A percentile compares a stretch with the other conserved stretches of the same genome.
These are phyloP conservation scores for Citeromyces nyonsensis DNA, from an alignment of 805 yeast genomes.

Conservation along the genomic window DNA sequence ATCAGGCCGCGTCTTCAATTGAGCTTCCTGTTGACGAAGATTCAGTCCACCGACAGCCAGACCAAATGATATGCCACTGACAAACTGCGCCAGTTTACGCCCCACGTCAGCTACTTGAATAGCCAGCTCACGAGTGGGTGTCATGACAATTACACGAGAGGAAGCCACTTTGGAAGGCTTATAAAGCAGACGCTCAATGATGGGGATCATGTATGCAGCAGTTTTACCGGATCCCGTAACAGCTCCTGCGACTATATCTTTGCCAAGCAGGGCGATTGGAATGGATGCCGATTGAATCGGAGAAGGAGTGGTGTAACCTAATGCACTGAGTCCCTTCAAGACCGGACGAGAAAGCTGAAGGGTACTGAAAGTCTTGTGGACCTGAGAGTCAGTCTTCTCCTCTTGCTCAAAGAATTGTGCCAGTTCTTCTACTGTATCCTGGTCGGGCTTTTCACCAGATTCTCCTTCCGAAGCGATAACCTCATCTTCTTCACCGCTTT, in stretches of 20 bases:
- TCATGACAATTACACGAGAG: conserved; percentile 78
- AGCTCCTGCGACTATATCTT: conserved; percentile 97
- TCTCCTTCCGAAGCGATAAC: conserved; percentile 9
- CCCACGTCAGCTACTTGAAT: conserved; percentile 95
- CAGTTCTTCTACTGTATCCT: conserved; percentile 69
- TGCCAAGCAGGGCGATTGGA: conserved; percentile 87
- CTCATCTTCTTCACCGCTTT: conserved; percentile 17
- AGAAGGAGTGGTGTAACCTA: conserved; percentile 81
- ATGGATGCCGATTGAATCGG: conserved; percentile 90
- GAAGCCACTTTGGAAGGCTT: conserved; percentile 78
- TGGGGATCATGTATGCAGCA: conserved; percentile 95
- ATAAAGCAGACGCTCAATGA: conserved; percentile 79
- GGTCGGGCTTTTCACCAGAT: conserved; percentile 7
- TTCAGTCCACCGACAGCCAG: conserved; percentile 97
- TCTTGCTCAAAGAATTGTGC: conserved; percentile 61
- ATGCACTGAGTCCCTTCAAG: conserved; percentile 61
- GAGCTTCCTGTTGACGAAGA: conserved; percentile 90
- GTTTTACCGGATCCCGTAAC: conserved; percentile 99
- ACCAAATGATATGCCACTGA: conserved; percentile 70
- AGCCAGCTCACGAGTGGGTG: conserved; percentile 97
- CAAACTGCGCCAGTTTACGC: conserved; percentile 63
- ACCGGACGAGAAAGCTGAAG: conserved; percentile 83
- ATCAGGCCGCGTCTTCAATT: conserved; percentile 85
- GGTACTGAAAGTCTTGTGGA: conserved; percentile 56
- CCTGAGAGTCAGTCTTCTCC: conserved; percentile 23